These are phyloP conservation scores for Auricularia cornea DNA, from an alignment of 768 basidiomycete genomes.

Conservation along the genomic window DNA sequence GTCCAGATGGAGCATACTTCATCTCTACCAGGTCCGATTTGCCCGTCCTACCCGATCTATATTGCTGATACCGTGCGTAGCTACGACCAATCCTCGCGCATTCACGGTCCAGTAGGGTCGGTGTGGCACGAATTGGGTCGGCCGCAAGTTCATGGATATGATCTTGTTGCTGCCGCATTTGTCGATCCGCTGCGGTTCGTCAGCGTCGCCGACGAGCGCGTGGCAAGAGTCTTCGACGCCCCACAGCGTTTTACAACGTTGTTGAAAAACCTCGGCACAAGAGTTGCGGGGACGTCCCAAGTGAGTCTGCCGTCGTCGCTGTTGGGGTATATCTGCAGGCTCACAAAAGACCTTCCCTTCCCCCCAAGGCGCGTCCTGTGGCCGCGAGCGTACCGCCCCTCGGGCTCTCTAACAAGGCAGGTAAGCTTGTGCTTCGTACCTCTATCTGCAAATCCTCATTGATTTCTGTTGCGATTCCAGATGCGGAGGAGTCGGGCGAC, in stretches of 20 bases:
- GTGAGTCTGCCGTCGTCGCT: constrained; percentile 31
- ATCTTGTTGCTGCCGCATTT: constrained; percentile 73
- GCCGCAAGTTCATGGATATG: constrained; percentile 96
- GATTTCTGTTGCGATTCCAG: too few species aligned
- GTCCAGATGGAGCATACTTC: constrained; percentile 75
- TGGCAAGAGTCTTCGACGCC: constrained; percentile 87
- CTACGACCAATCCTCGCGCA: constrained; percentile 84
- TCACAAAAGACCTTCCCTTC: too few species aligned
- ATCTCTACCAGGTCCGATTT: constrained; percentile 68
- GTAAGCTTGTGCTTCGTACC: too few species aligned
- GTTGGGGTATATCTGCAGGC: too few species aligned
- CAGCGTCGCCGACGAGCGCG: constrained; percentile 94
- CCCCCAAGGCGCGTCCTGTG: constrained; percentile 56
- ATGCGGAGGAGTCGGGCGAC: background rate
- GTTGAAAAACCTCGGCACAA: constrained; percentile 41
- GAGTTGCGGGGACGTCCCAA: constrained; percentile 37
- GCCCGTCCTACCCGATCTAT: background rate
- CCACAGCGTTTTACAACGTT: constrained; percentile 69
- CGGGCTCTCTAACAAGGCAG: constrained; percentile 90
- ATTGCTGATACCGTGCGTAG: constrained; percentile 28
- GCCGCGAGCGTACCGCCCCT: constrained; percentile 89
- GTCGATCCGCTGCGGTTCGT: constrained; percentile 70
- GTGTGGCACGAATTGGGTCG: constrained; percentile 84
- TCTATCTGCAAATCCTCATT: too few species aligned
- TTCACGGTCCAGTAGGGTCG: constrained; percentile 56